Conservation (phyloP, 2,329 filamentous ascomycete genomes). For the Epicoccum sorghinum region DNA sequence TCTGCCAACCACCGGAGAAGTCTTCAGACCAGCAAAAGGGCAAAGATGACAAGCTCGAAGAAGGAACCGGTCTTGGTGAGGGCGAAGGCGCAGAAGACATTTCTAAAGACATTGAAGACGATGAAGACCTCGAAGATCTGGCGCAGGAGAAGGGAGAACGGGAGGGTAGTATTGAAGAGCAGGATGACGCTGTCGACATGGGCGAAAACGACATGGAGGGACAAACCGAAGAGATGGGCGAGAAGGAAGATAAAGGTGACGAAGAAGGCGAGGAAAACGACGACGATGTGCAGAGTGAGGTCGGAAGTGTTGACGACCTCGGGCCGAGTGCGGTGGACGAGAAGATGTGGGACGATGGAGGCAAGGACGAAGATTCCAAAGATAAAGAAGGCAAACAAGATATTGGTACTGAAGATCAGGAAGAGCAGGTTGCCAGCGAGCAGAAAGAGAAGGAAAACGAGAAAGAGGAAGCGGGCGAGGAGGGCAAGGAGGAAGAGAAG, state of each 20-base stretch:
- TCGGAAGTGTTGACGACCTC: slow-evolving; percentile 87
- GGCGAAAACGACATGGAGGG: slow-evolving; percentile 91
- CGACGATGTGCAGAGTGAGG: slow-evolving; percentile 82
- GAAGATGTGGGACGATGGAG: slow-evolving; percentile 96
- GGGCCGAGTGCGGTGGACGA: slow-evolving; percentile 92
- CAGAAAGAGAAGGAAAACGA: slow-evolving; percentile 57
- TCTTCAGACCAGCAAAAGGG: slow-evolving; percentile 67
- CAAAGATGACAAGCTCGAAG: slow-evolving; percentile 80
- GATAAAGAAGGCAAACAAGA: slow-evolving; percentile 74
- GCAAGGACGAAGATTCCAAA: slow-evolving; percentile 78
- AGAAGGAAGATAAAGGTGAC: slow-evolving; percentile 64
- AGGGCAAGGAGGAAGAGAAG: slow-evolving; percentile 65
- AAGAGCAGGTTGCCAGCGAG: slow-evolving; percentile 54
- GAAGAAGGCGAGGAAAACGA: slow-evolving; percentile 55
- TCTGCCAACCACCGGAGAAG: slow-evolving; percentile 88
- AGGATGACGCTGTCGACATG: slow-evolving; percentile 90
- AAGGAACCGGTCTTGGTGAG: slow-evolving; percentile 90
- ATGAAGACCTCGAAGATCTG: slow-evolving; percentile 90
- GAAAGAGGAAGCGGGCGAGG: slow-evolving; percentile 59
- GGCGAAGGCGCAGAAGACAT: slow-evolving; percentile 97
- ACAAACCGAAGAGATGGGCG: slow-evolving; percentile 68
- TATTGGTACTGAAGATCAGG: slow-evolving; percentile 56
- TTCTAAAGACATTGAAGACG: slow-evolving; percentile 92
- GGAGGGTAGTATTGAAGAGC: slow-evolving; percentile 72
- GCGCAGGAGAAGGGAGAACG: slow-evolving; percentile 73